Percentiles rank a stretch among this genome's conserved stretches.
Conservation (phyloP, 768 basidiomycete species). For the Calocera viscosa region DNA sequence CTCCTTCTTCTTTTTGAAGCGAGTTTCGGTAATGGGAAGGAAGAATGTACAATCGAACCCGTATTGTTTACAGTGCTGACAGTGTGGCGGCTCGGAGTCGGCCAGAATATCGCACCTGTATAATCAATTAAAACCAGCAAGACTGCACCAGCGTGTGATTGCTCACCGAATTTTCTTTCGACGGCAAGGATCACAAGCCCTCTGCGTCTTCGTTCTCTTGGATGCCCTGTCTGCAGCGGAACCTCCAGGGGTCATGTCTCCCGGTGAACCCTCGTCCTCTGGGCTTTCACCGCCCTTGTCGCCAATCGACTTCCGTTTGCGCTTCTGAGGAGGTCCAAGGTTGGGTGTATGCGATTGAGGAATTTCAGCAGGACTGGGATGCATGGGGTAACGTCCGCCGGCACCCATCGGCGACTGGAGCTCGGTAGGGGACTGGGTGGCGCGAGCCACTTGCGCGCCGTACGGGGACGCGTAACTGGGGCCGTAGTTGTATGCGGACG, state of each 20-base stretch:
- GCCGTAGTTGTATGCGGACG: not conserved
- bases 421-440: not conserved
- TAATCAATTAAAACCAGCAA: no score
- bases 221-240: conserved; percentile 44
- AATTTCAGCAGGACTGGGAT: not conserved
- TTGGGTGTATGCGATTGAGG: not conserved
- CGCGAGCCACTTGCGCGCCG: conserved; percentile 5
- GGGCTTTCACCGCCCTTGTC: conserved; percentile 3
- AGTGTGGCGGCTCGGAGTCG: conserved; percentile 65
- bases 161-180: conserved; percentile 72
- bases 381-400: not conserved
- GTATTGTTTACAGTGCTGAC: conserved; percentile 92
- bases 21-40: conserved; percentile 94
- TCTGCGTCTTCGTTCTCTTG: conserved; percentile 85
- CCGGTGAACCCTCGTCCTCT: not conserved
- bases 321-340: not conserved
- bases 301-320: conserved; percentile 5
- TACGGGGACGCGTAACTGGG: not conserved
- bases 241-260: not conserved
- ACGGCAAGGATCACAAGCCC: conserved; percentile 85
- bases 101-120: conserved; percentile 69
- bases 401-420: not conserved
- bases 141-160: not conserved
- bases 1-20: conserved; percentile 91
- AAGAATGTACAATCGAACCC: conserved; percentile 93